Evolutionary conservation across 2,329 filamentous ascomycete species (phyloP).

Genomic region (Ophiocordyceps camponoti-floridani): DNA sequence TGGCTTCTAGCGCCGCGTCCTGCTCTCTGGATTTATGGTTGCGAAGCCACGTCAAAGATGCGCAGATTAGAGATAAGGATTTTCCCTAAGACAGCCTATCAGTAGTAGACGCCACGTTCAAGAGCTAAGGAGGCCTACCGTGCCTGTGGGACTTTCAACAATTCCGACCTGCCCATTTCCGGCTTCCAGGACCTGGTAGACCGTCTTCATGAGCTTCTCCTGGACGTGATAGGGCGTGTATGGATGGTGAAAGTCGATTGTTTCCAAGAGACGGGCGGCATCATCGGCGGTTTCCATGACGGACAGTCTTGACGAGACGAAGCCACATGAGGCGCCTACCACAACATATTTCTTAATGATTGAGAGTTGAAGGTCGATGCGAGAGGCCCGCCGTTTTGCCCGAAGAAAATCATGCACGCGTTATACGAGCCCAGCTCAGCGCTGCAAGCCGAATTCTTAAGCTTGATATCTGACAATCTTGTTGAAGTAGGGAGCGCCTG

Average conservation of each 20-base stretch:
- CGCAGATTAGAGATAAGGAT: conserved; percentile 80
- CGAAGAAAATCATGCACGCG: no score
- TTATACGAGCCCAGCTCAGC: no score
- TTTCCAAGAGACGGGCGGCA: conserved; percentile 8
- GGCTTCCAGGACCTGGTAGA: conserved; percentile 59
- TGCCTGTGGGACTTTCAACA: conserved; percentile 85
- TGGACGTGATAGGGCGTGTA: conserved; percentile 81
- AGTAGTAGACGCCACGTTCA: background rate
- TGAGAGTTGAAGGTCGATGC: background rate
- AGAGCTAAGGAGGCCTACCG: conserved; percentile 16
- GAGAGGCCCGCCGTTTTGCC: background rate
- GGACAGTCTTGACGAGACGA: background rate
- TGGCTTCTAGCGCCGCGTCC: conserved; percentile 31
- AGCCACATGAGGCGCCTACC: background rate
- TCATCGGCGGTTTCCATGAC: conserved; percentile 1
- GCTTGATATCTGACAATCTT: no score
- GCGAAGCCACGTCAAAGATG: conserved; percentile 78
- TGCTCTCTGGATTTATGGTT: conserved; percentile 50
- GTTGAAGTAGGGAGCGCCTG: no score
- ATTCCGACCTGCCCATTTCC: conserved; percentile 65
- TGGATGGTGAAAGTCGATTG: conserved; percentile 63
- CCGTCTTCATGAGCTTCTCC: conserved; percentile 66
- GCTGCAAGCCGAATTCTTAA: no score
- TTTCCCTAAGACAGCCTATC: conserved; percentile 41
- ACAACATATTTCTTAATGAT: background rate